A percentile compares a stretch with the other conserved stretches of the same genome.
Conservation (phyloP, 805 yeast genomes). For the Candida endomychidarum region DNA sequence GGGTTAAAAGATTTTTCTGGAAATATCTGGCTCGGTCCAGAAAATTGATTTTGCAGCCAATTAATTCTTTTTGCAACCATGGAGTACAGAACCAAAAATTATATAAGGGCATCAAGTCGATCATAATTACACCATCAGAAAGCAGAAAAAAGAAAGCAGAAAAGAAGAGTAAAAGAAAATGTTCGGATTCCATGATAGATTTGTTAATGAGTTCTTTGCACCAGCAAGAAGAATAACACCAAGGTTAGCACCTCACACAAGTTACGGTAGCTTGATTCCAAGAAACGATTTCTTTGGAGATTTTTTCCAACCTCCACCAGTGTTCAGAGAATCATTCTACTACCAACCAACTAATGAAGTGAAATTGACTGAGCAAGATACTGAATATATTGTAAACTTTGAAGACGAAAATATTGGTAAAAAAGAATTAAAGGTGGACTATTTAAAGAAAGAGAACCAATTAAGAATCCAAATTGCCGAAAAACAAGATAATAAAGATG, state of each 20-base stretch:
- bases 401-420: slow-evolving; percentile 15
- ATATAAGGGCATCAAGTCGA: slow-evolving; percentile 6
- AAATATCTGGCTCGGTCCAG: background rate
- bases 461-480: slow-evolving; percentile 15
- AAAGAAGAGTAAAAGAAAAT: background rate
- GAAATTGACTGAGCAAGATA: slow-evolving; percentile 21
- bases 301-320: slow-evolving; percentile 12
- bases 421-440: slow-evolving; percentile 23
- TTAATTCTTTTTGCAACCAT: background rate
- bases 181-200: slow-evolving; percentile 11
- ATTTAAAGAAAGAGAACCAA: slow-evolving; percentile 21
- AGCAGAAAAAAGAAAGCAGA: background rate
- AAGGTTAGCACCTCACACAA: slow-evolving; percentile 10
- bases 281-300: slow-evolving; percentile 9
- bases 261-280: slow-evolving; percentile 9
- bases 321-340: slow-evolving; percentile 11
- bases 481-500: slow-evolving; percentile 16
- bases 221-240: slow-evolving; percentile 5
- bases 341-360: slow-evolving; percentile 13
- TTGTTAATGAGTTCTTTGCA: slow-evolving; percentile 8
- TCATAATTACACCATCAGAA: background rate
- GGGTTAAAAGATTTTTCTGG: background rate
- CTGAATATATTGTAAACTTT: slow-evolving; percentile 22
- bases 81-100: slow-evolving; percentile 2
- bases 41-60: slow-evolving; percentile 12